These are phyloP conservation scores for Oryza rufipogon DNA, from an alignment of 176 grass and related monocot genomes.

Conservation along the genomic window DNA sequence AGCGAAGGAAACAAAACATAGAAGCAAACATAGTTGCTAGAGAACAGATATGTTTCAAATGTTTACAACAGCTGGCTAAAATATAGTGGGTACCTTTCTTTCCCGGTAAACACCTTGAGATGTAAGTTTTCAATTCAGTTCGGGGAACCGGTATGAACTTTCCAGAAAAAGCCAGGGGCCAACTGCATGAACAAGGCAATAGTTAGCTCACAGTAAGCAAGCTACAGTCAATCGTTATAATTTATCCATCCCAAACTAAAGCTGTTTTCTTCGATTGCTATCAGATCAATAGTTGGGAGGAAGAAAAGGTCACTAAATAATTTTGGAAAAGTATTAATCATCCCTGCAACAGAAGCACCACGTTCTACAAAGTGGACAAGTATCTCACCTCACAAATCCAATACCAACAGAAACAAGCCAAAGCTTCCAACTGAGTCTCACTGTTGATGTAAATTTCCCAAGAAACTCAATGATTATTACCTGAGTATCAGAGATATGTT, in stretches of 20 bases:
- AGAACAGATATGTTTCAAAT: background rate
- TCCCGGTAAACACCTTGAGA: conserved; percentile 41
- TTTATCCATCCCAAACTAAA: conserved; percentile 25
- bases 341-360: conserved; percentile 17
- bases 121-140: conserved; percentile 48
- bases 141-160: conserved; percentile 81
- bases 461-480: conserved; percentile 90
- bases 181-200: conserved; percentile 55
- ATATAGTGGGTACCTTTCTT: conserved; percentile 38
- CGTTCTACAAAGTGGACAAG: conserved; percentile 9
- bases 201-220: conserved; percentile 25
- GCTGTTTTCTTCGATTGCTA: conserved; percentile 14
- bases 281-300: conserved; percentile 18
- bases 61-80: conserved; percentile 42
- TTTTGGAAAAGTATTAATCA: conserved; percentile 21
- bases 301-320: background rate
- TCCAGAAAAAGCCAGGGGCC: conserved; percentile 78
- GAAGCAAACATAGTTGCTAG: background rate
- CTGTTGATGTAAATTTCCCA: conserved; percentile 90
- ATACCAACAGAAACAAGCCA: conserved; percentile 86
- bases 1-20: background rate
- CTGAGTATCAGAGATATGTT: conserved; percentile 43
- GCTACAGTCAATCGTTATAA: background rate
- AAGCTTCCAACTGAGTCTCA: conserved; percentile 80
- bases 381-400: conserved; percentile 77